These are phyloP conservation scores for Abelmoschus esculentus DNA, from an alignment of 345 rosid genomes.

Conservation along the genomic window DNA sequence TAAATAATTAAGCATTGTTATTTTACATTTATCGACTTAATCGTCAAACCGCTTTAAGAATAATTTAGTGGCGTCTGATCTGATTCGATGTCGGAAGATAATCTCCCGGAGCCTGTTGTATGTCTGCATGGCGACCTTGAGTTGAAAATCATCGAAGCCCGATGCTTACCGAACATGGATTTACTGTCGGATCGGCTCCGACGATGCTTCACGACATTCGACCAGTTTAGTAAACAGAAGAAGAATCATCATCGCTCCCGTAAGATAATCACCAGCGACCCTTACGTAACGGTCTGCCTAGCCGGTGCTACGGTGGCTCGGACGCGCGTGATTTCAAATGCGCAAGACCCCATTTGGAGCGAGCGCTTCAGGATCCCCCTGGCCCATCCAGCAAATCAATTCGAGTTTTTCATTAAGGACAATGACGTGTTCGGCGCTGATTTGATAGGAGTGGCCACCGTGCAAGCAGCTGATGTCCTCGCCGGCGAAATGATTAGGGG, in stretches of 20 bases:
- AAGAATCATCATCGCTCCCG: not conserved
- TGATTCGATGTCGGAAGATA: not conserved
- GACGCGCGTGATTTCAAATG: not conserved
- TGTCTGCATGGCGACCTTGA: slow-evolving; percentile 3
- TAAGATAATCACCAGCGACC: not conserved
- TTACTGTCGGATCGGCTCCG: not conserved
- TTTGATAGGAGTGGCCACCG: slow-evolving; percentile 45
- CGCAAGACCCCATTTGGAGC: not conserved
- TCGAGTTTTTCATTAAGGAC: not conserved
- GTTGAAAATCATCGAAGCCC: not conserved
- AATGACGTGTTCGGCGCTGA: not conserved
- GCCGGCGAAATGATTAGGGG: not conserved
- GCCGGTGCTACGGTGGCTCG: slow-evolving; percentile 46
- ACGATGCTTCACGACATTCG: not conserved
- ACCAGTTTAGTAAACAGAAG: not conserved
- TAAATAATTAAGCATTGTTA: not conserved
- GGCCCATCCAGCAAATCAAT: not conserved
- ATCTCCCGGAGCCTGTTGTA: not conserved
- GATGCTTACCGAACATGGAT: not conserved
- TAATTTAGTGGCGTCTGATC: not conserved
- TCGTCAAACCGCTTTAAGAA: not conserved
- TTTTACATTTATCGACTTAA: not conserved
- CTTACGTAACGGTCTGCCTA: slow-evolving; percentile 63
- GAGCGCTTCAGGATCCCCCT: not conserved
- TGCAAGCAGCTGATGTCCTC: not conserved